phyloP scores from a whole-genome alignment of 495 filamentous ascomycete genomes.

The Parathielavia appendiculata region DNA sequence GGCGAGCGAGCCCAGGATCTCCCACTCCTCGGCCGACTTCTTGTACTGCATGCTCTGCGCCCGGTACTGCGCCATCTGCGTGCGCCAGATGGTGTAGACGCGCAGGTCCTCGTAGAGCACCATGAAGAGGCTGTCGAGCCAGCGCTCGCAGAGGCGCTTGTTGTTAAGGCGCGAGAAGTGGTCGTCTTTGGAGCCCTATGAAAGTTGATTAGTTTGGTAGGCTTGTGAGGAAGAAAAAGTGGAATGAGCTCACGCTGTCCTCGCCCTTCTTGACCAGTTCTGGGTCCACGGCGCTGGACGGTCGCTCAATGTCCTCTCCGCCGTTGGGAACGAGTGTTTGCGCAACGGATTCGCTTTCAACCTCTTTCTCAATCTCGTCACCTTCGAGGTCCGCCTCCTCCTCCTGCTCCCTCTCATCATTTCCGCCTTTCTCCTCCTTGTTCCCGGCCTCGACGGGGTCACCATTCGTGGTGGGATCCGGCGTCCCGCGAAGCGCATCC shows the following conservation, averaged over 20 bases:
- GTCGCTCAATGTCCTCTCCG: constrained; percentile 60
- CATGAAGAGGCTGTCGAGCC: constrained; percentile 99
- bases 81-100: constrained; percentile 98
- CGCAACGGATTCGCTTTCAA: constrained; percentile 30
- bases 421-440: constrained; percentile 37
- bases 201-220: constrained; percentile 19
- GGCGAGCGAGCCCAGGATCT: constrained; percentile 90
- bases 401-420: constrained; percentile 29
- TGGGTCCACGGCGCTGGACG: constrained; percentile 74
- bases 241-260: constrained; percentile 60
- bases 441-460: constrained; percentile 42
- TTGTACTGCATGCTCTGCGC: constrained; percentile 88
- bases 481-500: constrained; percentile 62
- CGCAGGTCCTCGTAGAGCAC: constrained; percentile 96
- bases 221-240: neutral
- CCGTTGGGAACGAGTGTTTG: constrained; percentile 38
- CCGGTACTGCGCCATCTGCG: constrained; percentile 88
- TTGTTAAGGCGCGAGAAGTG: constrained; percentile 73
- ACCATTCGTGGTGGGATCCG: constrained; percentile 56
- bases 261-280: constrained; percentile 80
- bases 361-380: constrained; percentile 7
- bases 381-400: constrained; percentile 29
- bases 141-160: constrained; percentile 93
- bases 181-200: constrained; percentile 41
- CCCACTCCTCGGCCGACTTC: constrained; percentile 95